Evolutionary conservation across 495 filamentous ascomycete species (phyloP), one percentile per base, ranked within the genome.

Genomic region (Aspergillus heteromorphus): DNA sequence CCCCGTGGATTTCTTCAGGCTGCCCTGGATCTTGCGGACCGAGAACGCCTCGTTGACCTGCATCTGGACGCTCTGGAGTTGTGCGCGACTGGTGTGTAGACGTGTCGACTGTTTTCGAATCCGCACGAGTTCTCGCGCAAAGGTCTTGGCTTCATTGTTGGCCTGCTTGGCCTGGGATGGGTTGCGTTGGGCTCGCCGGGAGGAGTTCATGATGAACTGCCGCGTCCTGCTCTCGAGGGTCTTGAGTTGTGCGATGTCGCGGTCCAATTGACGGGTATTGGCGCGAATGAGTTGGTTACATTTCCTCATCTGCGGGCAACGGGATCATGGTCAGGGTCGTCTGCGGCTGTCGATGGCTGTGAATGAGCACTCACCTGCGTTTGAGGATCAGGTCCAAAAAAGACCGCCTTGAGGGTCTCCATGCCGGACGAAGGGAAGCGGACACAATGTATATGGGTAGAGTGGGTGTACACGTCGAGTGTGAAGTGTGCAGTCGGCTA

Each of bases 11-110:
- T 87, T 88, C 50, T 84, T 78, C 58, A 98, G 89, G 66, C 84
- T 90, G 40, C 95, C 95, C 76, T 97, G 92, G 60, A 97, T 97
- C 78, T 95, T 96, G 58, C 92, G 85, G 63, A 96, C 85, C 5
- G 89, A 88, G 65, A 97, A 98, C 2, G 95, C 92, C 72, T 97
- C 92, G 63, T 88, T 90, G 57, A 98, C 95, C 71, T 97, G 95
- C 95, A 97, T 96, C 61, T 91, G 85, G 51, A 98, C 95, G 66
- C 86, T 91, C 71, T 88, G 85, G 16, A 98, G 81, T 73, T 97
- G 93, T 6, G 93, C 95, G 64, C 92, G 92, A 56, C 83, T 86
- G 1, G 95, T 97, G 30, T 81, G 74, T 17, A 98, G 77, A 17
- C 93, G 85, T 19, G 76, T 69, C 9, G 77, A 78, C 52, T 91